Evolutionary conservation across 179 eudicot species (phyloP).

Genomic region (Heliamphora ciliata): DNA sequence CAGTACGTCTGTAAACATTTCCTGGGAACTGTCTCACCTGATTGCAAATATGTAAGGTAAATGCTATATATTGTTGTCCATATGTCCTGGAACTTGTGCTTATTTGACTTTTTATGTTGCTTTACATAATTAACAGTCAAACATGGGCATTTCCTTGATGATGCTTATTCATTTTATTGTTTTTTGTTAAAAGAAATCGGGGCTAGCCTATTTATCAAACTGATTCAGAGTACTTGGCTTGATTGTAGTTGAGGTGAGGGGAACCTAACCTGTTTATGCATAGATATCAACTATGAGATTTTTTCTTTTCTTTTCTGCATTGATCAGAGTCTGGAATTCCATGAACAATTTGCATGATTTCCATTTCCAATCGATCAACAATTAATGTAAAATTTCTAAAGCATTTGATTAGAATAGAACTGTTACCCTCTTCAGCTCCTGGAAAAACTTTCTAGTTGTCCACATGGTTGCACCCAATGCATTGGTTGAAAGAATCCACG

Average conservation of each 20-base stretch:
- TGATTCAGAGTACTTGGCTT: background rate
- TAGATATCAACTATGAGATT: background rate
- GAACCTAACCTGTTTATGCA: background rate
- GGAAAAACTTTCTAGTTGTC: background rate
- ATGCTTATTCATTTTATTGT: background rate
- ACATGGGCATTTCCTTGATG: background rate
- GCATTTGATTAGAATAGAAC: background rate
- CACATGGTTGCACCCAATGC: too few species aligned
- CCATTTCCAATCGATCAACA: background rate
- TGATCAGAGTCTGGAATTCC: background rate
- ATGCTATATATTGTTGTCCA: background rate
- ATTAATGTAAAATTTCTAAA: background rate
- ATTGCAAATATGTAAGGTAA: constrained; percentile 77
- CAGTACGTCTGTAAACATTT: constrained; percentile 92
- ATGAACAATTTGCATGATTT: constrained; percentile 3
- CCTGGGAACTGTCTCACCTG: constrained; percentile 68
- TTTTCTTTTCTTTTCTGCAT: background rate
- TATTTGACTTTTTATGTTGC: background rate
- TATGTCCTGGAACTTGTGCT: background rate
- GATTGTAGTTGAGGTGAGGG: background rate
- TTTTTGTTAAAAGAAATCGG: background rate
- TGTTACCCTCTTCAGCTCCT: background rate
- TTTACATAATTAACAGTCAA: background rate
- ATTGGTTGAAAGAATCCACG: background rate
- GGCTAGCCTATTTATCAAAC: background rate